Percentiles rank a stretch among this genome's conserved stretches.
Conservation (phyloP, 495 filamentous ascomycete species). For the Barbatosphaeria neglecta region DNA sequence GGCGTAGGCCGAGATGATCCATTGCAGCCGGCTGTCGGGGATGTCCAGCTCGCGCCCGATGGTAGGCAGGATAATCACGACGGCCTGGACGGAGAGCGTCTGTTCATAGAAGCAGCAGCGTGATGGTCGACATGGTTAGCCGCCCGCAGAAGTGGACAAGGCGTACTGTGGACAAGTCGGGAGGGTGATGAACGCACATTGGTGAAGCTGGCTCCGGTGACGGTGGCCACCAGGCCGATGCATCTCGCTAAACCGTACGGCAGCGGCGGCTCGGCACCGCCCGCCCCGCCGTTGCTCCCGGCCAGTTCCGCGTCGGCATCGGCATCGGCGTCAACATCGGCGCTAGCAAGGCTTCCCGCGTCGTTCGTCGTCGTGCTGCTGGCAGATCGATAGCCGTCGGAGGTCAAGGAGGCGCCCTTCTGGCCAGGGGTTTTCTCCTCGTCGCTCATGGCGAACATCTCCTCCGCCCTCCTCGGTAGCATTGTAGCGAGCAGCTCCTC, state of each 20-base stretch:
- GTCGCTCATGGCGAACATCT: neutral
- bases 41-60: slow-evolving; percentile 43
- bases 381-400: neutral
- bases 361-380: neutral
- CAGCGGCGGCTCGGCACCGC: slow-evolving; percentile 2
- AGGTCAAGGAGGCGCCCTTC: neutral
- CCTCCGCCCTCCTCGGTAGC: no score
- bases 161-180: neutral
- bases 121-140: neutral
- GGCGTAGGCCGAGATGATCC: slow-evolving; percentile 50
- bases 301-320: neutral
- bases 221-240: slow-evolving; percentile 34
- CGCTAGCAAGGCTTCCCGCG: neutral
- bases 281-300: neutral
- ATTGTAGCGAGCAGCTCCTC: no score
- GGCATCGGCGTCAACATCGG: neutral
- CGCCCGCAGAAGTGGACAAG: neutral
- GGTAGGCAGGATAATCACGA: slow-evolving; percentile 50
- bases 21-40: slow-evolving; percentile 46
- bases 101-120: no score
- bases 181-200: slow-evolving; percentile 25
- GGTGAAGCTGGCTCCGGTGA: slow-evolving; percentile 44
- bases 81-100: slow-evolving; percentile 47
- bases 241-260: slow-evolving; percentile 34
- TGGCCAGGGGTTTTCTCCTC: no score